A percentile compares a stretch with the other conserved stretches of the same genome.
Evolutionary conservation across 2,329 filamentous ascomycete genomes (phyloP).

Genomic region (Colletotrichum phormii): DNA sequence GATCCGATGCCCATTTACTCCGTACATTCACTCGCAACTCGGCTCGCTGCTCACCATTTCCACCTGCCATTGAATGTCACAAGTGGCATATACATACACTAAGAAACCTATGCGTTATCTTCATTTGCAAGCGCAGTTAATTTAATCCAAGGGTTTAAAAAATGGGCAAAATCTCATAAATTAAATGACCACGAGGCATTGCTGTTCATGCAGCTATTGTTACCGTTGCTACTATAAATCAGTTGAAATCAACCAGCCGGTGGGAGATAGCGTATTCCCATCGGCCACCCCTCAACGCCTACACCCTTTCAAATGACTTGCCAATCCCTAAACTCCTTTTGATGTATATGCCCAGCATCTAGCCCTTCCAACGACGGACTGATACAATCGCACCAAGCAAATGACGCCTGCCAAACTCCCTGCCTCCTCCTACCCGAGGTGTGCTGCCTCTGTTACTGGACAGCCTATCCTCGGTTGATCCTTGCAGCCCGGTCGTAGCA

Average conservation of each 20-base stretch:
- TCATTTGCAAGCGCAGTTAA: too few relatives aligned
- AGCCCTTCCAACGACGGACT: constrained; percentile 28
- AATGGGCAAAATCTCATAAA: neutral
- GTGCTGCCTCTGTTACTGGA: constrained; percentile 19
- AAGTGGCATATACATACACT: too few relatives aligned
- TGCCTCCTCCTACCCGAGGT: constrained; percentile 3
- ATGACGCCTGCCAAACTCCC: constrained; percentile 30
- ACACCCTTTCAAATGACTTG: constrained; percentile 35
- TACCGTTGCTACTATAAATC: constrained; percentile 30
- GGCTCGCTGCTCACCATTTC: neutral
- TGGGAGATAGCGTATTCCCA: constrained; percentile 8
- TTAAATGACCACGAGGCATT: constrained; percentile 12
- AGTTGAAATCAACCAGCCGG: constrained; percentile 38
- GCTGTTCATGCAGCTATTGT: constrained; percentile 36
- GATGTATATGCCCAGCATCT: constrained; percentile 54
- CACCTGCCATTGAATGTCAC: too few relatives aligned
- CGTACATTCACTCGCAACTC: neutral
- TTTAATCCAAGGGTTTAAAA: neutral
- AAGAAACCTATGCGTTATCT: too few relatives aligned
- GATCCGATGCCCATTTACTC: neutral
- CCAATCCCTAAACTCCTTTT: constrained; percentile 56
- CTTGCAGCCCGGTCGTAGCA: neutral
- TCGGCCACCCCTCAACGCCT: constrained; percentile 28
- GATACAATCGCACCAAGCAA: constrained; percentile 27
- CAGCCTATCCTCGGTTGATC: constrained; percentile 15